These are phyloP conservation scores for Protea cynaroides DNA, from an alignment of 164 flowering plant genomes.

Conservation along the genomic window DNA sequence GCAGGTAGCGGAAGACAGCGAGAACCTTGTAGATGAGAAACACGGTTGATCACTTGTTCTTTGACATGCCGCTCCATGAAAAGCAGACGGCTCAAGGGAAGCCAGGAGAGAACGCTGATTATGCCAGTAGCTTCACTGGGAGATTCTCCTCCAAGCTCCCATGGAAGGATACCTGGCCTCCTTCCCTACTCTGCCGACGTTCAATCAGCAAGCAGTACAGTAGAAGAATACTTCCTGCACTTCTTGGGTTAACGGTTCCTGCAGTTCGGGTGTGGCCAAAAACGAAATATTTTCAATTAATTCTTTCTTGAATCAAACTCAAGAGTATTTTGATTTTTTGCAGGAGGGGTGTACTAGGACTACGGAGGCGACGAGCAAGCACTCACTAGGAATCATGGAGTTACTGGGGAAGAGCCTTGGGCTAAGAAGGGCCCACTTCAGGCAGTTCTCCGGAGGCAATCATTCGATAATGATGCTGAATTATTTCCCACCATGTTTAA, in stretches of 20 bases:
- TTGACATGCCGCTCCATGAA: conserved; percentile 40
- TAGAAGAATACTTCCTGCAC: conserved; percentile 39
- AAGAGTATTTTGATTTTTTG: neutral
- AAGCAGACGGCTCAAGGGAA: conserved; percentile 67
- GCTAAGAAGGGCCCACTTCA: conserved; percentile 36
- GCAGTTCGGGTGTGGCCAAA: conserved; percentile 43
- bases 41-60: no score
- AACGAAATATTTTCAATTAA: neutral
- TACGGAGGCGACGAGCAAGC: conserved; percentile 59
- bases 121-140: conserved; percentile 85
- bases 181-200: conserved; percentile 37
- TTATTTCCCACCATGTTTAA: conserved; percentile 74
- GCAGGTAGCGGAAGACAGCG: conserved; percentile 51
- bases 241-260: conserved; percentile 46
- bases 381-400: conserved; percentile 75
- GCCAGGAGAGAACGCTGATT: conserved; percentile 68
- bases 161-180: conserved; percentile 91
- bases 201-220: conserved; percentile 17
- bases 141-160: conserved; percentile 75
- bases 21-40: no score
- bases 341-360: conserved; percentile 65
- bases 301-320: neutral
- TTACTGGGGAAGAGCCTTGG: conserved; percentile 64
- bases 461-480: conserved; percentile 82
- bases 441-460: conserved; percentile 53